Evolutionary conservation across 768 basidiomycete genomes (phyloP).

Genomic region (Butyriboletus loyo): DNA sequence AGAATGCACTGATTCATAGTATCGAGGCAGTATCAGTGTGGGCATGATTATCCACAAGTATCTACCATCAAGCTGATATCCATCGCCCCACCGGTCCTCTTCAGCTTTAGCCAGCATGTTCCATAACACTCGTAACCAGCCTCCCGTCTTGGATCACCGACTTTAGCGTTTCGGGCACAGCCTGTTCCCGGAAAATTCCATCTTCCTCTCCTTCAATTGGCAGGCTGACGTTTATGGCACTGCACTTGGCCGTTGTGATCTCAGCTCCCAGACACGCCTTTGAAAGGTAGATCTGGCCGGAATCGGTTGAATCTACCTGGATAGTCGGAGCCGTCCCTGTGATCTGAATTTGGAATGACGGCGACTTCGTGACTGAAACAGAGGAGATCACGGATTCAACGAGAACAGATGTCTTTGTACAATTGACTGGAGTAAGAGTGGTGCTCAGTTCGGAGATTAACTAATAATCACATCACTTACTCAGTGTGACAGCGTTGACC

Average conservation of each 20-base stretch:
- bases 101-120: constrained; percentile 61
- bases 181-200: constrained; percentile 84
- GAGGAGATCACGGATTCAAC: constrained; percentile 93
- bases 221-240: constrained; percentile 85
- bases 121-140: constrained; percentile 83
- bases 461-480: constrained; percentile 38
- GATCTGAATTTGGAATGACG: constrained; percentile 91
- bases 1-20: not conserved
- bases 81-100: not conserved
- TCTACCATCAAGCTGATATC: not conserved
- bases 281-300: constrained; percentile 91
- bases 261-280: constrained; percentile 76
- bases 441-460: constrained; percentile 1
- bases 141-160: constrained; percentile 78
- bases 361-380: constrained; percentile 84
- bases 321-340: constrained; percentile 89
- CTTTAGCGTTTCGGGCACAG: constrained; percentile 95
- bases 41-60: not conserved
- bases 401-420: constrained; percentile 81
- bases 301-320: constrained; percentile 92
- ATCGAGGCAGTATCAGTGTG: not conserved
- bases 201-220: constrained; percentile 89
- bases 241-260: constrained; percentile 93
- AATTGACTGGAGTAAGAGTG: constrained; percentile 59
- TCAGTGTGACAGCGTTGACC: constrained; percentile 87